Conservation (phyloP, 805 yeast species). For the Wickerhamomyces bisporus region DNA sequence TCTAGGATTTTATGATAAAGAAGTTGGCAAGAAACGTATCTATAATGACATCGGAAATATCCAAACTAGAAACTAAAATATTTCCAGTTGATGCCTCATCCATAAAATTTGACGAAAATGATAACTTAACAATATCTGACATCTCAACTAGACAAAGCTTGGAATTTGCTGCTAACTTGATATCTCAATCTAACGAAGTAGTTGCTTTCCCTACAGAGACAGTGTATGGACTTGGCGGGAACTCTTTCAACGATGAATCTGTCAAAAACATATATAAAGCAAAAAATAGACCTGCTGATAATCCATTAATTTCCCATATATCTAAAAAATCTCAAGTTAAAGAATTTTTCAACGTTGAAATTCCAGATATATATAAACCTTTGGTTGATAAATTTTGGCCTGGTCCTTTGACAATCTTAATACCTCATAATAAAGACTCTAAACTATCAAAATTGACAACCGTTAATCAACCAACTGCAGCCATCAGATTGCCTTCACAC, state of each 20-base stretch:
- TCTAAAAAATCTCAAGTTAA: slow-evolving; percentile 71
- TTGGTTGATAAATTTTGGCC: slow-evolving; percentile 84
- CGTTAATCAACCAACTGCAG: slow-evolving; percentile 84
- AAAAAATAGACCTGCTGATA: slow-evolving; percentile 91
- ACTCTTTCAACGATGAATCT: slow-evolving; percentile 67
- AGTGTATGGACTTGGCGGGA: slow-evolving; percentile 93
- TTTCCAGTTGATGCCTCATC: slow-evolving; percentile 18
- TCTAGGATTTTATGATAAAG: neutral
- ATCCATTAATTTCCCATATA: slow-evolving; percentile 88
- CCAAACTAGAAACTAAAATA: slow-evolving; percentile 12
- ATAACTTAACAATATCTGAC: slow-evolving; percentile 43
- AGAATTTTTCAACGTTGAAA: slow-evolving; percentile 44
- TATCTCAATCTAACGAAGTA: slow-evolving; percentile 47
- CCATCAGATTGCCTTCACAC: slow-evolving; percentile 83
- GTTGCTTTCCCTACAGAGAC: slow-evolving; percentile 98
- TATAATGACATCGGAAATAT: slow-evolving; percentile 3
- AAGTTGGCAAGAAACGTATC: neutral
- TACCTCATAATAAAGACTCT: slow-evolving; percentile 49
- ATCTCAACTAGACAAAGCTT: slow-evolving; percentile 47
- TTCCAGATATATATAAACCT: slow-evolving; percentile 65
- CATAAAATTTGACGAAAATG: slow-evolving; percentile 16
- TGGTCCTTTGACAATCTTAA: slow-evolving; percentile 84
- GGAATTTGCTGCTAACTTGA: slow-evolving; percentile 50
- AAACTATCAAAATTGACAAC: slow-evolving; percentile 74
- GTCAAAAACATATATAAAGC: slow-evolving; percentile 78